These are phyloP conservation scores for Pythium chondricola DNA, from an alignment of 352 stramenopile genomes.

Conservation along the genomic window DNA sequence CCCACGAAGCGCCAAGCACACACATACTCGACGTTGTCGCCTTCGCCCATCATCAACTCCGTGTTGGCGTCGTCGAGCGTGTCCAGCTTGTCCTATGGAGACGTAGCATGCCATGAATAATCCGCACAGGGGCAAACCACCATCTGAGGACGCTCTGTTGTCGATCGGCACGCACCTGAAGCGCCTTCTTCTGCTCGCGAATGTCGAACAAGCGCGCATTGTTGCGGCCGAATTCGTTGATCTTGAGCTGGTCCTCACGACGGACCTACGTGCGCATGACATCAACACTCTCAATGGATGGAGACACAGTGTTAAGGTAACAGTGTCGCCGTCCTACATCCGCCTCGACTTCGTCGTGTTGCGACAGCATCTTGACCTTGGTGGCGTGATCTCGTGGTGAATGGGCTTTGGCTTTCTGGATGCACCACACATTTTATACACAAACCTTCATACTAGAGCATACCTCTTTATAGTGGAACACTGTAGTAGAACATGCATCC, in stretches of 20 bases:
- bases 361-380: slow-evolving; percentile 46
- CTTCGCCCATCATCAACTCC: slow-evolving; percentile 96
- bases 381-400: slow-evolving; percentile 3
- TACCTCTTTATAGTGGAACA: slow-evolving; percentile 13
- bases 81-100: slow-evolving; percentile 92
- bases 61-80: slow-evolving; percentile 95
- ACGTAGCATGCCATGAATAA: no score
- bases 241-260: slow-evolving; percentile 94
- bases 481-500: not conserved
- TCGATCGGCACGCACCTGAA: no score
- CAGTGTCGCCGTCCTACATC: slow-evolving; percentile 67
- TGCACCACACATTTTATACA: slow-evolving; percentile 13
- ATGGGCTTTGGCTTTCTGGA: not conserved
- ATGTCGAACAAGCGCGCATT: slow-evolving; percentile 94
- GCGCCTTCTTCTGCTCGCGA: slow-evolving; percentile 80
- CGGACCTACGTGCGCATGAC: slow-evolving; percentile 72
- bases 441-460: not conserved
- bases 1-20: no score
- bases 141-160: no score
- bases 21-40: slow-evolving; percentile 72
- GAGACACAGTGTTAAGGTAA: not conserved
- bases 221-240: slow-evolving; percentile 97
- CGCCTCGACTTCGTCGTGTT: slow-evolving; percentile 78
- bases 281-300: not conserved
- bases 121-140: no score